Conservation (phyloP, 108 stramenopile genomes). For the Discostella pseudostelligera region DNA sequence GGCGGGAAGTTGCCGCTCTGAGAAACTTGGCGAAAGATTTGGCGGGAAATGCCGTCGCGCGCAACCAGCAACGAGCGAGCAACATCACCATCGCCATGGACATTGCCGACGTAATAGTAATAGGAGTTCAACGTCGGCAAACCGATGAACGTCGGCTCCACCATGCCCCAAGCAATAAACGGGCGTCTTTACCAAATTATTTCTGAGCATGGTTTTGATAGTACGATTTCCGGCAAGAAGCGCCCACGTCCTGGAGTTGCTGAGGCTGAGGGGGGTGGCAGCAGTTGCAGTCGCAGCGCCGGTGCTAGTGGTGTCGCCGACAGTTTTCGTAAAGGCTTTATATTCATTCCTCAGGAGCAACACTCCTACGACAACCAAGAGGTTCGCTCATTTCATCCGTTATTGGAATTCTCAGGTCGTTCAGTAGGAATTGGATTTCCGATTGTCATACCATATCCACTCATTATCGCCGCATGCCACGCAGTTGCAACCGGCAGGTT, state of each 20-base stretch:
- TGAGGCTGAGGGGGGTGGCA: background rate
- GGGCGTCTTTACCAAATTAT: slow-evolving; percentile 7
- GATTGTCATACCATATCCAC: slow-evolving; percentile 26
- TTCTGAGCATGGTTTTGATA: slow-evolving; percentile 4
- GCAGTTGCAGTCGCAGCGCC: background rate
- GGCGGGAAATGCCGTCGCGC: too few species aligned
- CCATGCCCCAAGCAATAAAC: background rate
- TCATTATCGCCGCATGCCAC: slow-evolving; percentile 20
- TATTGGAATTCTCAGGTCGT: background rate
- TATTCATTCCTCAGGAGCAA: slow-evolving; percentile 17
- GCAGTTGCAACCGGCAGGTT: slow-evolving; percentile 20
- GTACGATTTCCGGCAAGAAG: slow-evolving; percentile 9
- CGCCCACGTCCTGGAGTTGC: slow-evolving; percentile 10
- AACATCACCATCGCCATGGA: too few species aligned
- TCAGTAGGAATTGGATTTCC: slow-evolving; percentile 11
- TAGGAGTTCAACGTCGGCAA: background rate
- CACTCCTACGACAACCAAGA: background rate
- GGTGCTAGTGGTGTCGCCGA: background rate
- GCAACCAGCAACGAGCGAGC: too few species aligned
- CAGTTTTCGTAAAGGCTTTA: slow-evolving; percentile 21
- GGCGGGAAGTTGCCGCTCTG: too few species aligned
- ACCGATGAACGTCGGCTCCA: slow-evolving; percentile 6
- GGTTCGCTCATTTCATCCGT: background rate
- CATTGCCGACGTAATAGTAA: background rate
- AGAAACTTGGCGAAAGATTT: too few species aligned